A percentile compares a stretch with the other conserved stretches of the same genome.
phyloP scores from a whole-genome alignment of 2,329 filamentous ascomycete species.

The Byssothecium circinans region DNA sequence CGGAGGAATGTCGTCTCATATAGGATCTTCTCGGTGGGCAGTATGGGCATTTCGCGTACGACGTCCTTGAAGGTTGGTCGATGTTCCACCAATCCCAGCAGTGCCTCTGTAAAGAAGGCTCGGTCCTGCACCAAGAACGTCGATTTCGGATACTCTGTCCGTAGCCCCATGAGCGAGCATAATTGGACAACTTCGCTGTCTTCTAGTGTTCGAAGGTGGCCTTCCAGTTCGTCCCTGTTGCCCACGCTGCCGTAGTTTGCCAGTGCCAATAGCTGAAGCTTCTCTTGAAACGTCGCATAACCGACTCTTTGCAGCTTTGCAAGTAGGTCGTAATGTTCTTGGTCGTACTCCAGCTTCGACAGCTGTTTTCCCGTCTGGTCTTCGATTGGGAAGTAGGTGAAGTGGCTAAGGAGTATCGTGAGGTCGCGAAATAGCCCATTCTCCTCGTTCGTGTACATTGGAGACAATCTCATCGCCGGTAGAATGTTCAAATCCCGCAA shows the following conservation, averaged over 20 bases:
- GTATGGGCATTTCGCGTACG: slow-evolving; percentile 67
- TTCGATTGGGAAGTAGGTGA: slow-evolving; percentile 84
- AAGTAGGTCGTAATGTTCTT: slow-evolving; percentile 74
- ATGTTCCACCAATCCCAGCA: slow-evolving; percentile 75
- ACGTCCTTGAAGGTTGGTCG: slow-evolving; percentile 80
- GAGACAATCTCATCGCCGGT: slow-evolving; percentile 75
- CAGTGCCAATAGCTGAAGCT: slow-evolving; percentile 85
- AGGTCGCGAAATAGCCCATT: slow-evolving; percentile 81
- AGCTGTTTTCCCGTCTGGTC: slow-evolving; percentile 84
- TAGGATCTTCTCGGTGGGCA: slow-evolving; percentile 81
- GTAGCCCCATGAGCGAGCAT: slow-evolving; percentile 71
- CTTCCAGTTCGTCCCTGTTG: slow-evolving; percentile 74
- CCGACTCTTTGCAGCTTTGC: slow-evolving; percentile 75
- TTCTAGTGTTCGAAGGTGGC: slow-evolving; percentile 70
- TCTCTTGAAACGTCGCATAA: slow-evolving; percentile 81
- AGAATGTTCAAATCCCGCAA: slow-evolving; percentile 84
- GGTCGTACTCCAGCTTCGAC: slow-evolving; percentile 71
- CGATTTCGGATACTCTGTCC: slow-evolving; percentile 77
- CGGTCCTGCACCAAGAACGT: slow-evolving; percentile 66
- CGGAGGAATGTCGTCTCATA: slow-evolving; percentile 79
- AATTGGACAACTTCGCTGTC: slow-evolving; percentile 75
- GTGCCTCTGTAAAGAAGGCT: slow-evolving; percentile 67
- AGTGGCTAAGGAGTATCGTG: slow-evolving; percentile 78
- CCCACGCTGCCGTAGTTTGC: slow-evolving; percentile 92
- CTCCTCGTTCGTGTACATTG: slow-evolving; percentile 72